These are phyloP conservation scores for Scutellaria galericulata DNA, from an alignment of 257 asterid genomes.

Conservation along the genomic window DNA sequence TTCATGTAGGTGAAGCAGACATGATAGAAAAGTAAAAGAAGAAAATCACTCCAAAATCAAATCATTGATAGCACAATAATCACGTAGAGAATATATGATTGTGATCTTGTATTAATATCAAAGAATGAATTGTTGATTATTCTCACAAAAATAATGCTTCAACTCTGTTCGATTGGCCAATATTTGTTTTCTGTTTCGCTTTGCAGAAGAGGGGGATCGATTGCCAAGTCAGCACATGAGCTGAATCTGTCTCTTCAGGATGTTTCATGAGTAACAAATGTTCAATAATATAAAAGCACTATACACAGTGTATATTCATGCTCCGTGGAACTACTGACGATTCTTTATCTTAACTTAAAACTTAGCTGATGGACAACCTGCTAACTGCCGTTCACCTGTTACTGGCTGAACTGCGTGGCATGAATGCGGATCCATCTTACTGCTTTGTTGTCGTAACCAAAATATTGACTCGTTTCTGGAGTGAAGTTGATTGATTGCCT, in stretches of 20 bases:
- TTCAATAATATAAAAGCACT: constrained; percentile 30
- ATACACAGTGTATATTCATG: constrained; percentile 44
- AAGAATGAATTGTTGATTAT: background rate
- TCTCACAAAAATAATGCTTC: background rate
- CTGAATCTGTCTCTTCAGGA: constrained; percentile 85
- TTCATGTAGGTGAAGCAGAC: background rate
- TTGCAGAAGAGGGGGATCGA: constrained; percentile 87
- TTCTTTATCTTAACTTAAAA: constrained; percentile 46
- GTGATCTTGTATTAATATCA: background rate
- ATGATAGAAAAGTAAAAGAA: background rate
- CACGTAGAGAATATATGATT: background rate
- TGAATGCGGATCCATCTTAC: constrained; percentile 36
- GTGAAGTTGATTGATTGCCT: constrained; percentile 43
- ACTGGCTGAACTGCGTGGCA: constrained; percentile 27
- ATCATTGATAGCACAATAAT: background rate
- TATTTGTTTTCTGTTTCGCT: constrained; percentile 24
- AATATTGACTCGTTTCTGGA: constrained; percentile 44
- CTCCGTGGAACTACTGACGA: constrained; percentile 42
- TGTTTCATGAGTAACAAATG: constrained; percentile 57
- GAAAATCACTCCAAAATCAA: background rate
- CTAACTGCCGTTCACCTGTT: constrained; percentile 38
- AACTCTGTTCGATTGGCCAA: constrained; percentile 24
- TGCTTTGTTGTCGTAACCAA: constrained; percentile 37
- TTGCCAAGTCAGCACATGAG: constrained; percentile 90
- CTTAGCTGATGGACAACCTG: constrained; percentile 36